Evolutionary conservation across 2,329 filamentous ascomycete species (phyloP).

Genomic region (Talaromyces marneffei): DNA sequence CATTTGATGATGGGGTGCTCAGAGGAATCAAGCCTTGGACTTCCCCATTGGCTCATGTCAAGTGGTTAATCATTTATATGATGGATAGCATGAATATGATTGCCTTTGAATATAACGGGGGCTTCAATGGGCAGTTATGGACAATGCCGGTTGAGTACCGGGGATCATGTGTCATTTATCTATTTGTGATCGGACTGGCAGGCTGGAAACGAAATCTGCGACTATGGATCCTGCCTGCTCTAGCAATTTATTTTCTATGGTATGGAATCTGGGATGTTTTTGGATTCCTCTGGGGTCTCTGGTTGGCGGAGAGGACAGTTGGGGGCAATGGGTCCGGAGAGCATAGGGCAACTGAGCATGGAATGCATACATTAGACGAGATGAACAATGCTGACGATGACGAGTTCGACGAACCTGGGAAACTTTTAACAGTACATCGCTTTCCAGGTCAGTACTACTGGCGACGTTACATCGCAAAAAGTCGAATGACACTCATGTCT

Average conservation of each 20-base stretch:
- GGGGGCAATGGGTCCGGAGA: neutral
- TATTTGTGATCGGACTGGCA: slow-evolving; percentile 17
- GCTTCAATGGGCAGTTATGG: slow-evolving; percentile 22
- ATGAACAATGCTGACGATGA: neutral
- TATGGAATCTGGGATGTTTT: slow-evolving; percentile 22
- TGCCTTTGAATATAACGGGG: slow-evolving; percentile 18
- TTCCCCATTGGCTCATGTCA: slow-evolving; percentile 18
- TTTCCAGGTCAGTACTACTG: neutral
- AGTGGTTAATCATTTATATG: slow-evolving; percentile 19
- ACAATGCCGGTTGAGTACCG: slow-evolving; percentile 23
- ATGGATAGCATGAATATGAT: slow-evolving; percentile 20
- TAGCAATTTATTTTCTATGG: slow-evolving; percentile 19
- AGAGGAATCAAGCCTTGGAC: slow-evolving; percentile 18
- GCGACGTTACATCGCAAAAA: neutral
- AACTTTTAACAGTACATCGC: neutral
- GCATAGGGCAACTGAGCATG: neutral
- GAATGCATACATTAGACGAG: neutral
- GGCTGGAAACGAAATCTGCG: slow-evolving; percentile 17
- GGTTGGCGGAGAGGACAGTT: slow-evolving; percentile 17
- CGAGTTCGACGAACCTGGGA: neutral
- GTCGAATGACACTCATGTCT: neutral
- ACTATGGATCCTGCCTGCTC: slow-evolving; percentile 11
- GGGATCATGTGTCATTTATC: slow-evolving; percentile 20
- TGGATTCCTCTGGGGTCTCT: slow-evolving; percentile 20
- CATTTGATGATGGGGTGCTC: slow-evolving; percentile 17